Conservation (phyloP, 2,329 filamentous ascomycete species). For the Colletotrichum musae region DNA sequence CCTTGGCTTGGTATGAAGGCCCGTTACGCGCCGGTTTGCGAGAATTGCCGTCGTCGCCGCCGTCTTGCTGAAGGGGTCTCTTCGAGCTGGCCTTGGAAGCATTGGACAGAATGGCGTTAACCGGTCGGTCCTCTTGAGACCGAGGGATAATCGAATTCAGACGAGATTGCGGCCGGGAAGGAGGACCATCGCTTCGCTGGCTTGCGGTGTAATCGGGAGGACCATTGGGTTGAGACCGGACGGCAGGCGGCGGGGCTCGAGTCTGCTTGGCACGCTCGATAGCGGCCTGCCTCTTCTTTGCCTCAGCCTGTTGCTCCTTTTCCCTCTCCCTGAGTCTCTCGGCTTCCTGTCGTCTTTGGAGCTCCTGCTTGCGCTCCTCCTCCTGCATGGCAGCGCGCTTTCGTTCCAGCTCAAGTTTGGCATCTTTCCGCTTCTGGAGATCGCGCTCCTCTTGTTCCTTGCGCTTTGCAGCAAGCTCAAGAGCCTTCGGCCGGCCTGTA, state of each 20-base stretch:
- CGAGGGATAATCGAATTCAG: conserved; percentile 69
- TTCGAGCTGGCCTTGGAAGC: conserved; percentile 83
- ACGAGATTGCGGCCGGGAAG: conserved; percentile 66
- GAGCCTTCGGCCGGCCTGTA: conserved; percentile 76
- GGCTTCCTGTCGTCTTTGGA: conserved; percentile 71
- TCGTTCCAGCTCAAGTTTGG: conserved; percentile 85
- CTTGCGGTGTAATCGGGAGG: conserved; percentile 60
- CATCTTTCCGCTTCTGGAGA: conserved; percentile 82
- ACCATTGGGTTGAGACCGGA: conserved; percentile 68
- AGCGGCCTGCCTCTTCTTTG: conserved; percentile 76
- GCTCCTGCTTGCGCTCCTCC: conserved; percentile 74
- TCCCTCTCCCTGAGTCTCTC: conserved; percentile 75
- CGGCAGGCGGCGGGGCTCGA: conserved; percentile 72
- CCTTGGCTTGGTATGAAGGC: conserved; percentile 76
- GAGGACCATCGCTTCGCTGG: conserved; percentile 46
- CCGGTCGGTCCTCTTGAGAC: conserved; percentile 74
- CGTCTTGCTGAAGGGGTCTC: conserved; percentile 77
- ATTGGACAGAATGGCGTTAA: conserved; percentile 71
- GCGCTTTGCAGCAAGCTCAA: conserved; percentile 83
- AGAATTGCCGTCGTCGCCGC: conserved; percentile 68
- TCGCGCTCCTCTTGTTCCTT: conserved; percentile 89
- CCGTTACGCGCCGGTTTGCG: conserved; percentile 66
- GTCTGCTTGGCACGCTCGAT: conserved; percentile 78
- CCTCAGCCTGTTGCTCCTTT: conserved; percentile 72
- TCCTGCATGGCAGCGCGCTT: conserved; percentile 78